Conservation (phyloP, 2,329 filamentous ascomycete species). For the Zymoseptoria tritici region DNA sequence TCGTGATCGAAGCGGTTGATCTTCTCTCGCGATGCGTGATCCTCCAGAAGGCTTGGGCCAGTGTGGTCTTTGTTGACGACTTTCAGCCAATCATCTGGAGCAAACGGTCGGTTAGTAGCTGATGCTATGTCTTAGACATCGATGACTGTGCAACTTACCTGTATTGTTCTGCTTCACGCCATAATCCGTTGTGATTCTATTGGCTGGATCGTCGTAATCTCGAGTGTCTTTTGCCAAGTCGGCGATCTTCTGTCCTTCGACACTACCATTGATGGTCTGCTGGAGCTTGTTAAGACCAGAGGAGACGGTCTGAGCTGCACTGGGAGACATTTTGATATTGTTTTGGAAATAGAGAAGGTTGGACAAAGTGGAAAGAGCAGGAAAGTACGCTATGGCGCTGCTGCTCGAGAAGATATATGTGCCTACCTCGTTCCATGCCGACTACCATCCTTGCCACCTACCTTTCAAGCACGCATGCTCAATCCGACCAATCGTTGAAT, state of each 20-base stretch:
- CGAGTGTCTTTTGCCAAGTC: slow-evolving; percentile 55
- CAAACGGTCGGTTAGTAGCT: not conserved
- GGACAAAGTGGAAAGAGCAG: not conserved
- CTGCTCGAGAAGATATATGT: not conserved
- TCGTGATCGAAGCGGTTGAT: slow-evolving; percentile 72
- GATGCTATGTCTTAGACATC: not conserved
- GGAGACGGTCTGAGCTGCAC: slow-evolving; percentile 11
- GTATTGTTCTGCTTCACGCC: slow-evolving; percentile 66
- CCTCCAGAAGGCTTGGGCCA: slow-evolving; percentile 64
- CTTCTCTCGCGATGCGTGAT: slow-evolving; percentile 66
- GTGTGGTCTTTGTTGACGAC: slow-evolving; percentile 54
- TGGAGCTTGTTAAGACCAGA: slow-evolving; percentile 24
- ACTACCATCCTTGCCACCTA: not conserved
- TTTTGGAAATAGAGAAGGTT: not conserved
- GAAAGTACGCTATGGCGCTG: not conserved
- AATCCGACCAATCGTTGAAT: not conserved
- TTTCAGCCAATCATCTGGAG: slow-evolving; percentile 64
- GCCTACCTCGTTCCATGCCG: not conserved
- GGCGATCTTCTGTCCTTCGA: slow-evolving; percentile 46
- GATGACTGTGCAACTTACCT: slow-evolving; percentile 3
- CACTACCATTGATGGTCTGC: slow-evolving; percentile 27
- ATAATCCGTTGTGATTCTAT: slow-evolving; percentile 66
- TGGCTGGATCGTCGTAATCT: slow-evolving; percentile 48
- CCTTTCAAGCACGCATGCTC: not conserved
- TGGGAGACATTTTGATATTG: slow-evolving; percentile 13